These are phyloP conservation scores for Herpetospermum pedunculosum DNA, from an alignment of 306 rosid species.

Conservation along the genomic window DNA sequence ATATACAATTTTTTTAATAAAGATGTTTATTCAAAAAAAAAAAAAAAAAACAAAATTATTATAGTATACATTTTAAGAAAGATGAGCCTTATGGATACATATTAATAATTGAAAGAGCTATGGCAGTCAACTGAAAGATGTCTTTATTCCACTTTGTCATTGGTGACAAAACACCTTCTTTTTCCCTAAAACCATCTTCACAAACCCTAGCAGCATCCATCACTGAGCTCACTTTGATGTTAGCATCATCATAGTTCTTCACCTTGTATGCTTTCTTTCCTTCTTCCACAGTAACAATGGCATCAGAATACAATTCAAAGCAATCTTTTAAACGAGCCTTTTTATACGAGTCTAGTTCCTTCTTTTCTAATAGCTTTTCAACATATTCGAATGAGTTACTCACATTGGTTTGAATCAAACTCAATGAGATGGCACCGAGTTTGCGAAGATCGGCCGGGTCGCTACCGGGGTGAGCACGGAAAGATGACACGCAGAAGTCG, in stretches of 20 bases:
- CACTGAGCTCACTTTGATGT: conserved; percentile 38
- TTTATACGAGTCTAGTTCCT: conserved; percentile 8
- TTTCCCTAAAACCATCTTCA: conserved; percentile 63
- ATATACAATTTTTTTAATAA: too few species aligned
- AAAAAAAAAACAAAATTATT: too few species aligned
- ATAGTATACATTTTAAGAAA: too few species aligned
- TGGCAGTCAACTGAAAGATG: conserved; percentile 42
- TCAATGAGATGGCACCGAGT: conserved; percentile 43
- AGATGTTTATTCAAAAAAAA: too few species aligned
- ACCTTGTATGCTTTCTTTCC: conserved; percentile 31
- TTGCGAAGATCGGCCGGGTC: conserved; percentile 17
- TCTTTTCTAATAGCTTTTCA: conserved; percentile 27
- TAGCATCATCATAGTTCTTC: conserved; percentile 31
- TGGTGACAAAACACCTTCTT: conserved; percentile 21
- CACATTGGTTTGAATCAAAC: conserved; percentile 25
- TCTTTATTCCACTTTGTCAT: conserved; percentile 41
- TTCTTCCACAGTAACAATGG: conserved; percentile 26
- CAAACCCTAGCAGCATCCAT: conserved; percentile 52
- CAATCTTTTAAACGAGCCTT: conserved; percentile 47
- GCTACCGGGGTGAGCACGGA: conserved; percentile 24
- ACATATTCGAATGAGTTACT: conserved; percentile 28
- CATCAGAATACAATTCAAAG: conserved; percentile 34
- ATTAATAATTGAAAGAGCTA: conserved; percentile 56
- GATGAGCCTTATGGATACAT: conserved; percentile 3
- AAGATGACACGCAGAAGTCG: conserved; percentile 49